Evolutionary conservation across 2,329 filamentous ascomycete species (phyloP).

Genomic region (Hypocrella siamensis): DNA sequence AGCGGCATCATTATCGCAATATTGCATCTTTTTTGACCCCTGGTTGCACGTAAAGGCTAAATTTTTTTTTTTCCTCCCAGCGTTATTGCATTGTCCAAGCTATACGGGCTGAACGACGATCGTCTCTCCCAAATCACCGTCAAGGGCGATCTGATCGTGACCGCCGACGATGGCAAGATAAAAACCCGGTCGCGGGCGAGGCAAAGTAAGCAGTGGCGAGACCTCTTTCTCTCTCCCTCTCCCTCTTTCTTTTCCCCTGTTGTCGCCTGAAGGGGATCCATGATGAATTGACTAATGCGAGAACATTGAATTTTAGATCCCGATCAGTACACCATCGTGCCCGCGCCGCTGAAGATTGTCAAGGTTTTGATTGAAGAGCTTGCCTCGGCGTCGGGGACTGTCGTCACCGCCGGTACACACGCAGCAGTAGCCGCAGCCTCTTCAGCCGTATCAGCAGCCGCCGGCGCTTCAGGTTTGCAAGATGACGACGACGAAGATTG

Average conservation of each 20-base stretch:
- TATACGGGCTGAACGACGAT: constrained; percentile 75
- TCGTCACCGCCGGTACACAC: constrained; percentile 40
- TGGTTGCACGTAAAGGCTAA: too few species aligned
- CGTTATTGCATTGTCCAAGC: constrained; percentile 80
- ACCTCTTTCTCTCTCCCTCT: too few species aligned
- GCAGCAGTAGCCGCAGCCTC: too few species aligned
- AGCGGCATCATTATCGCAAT: too few species aligned
- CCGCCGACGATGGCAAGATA: constrained; percentile 59
- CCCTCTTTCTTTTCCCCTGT: too few species aligned
- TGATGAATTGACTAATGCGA: too few species aligned
- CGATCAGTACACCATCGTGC: constrained; percentile 75
- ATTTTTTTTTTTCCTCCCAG: constrained; percentile 32
- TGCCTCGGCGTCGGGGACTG: constrained; percentile 57
- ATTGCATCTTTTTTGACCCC: too few species aligned
- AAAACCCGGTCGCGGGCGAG: constrained; percentile 87
- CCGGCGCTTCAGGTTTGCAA: constrained; percentile 40
- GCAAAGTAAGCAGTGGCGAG: constrained; percentile 54
- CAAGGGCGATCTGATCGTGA: constrained; percentile 80
- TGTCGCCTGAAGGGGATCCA: too few species aligned
- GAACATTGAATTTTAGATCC: constrained; percentile 39
- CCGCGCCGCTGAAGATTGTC: constrained; percentile 84
- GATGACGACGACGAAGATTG: constrained; percentile 66
- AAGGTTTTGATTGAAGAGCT: constrained; percentile 93
- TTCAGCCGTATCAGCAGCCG: constrained; percentile 48
- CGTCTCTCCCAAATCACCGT: constrained; percentile 67